Conservation (phyloP, 495 filamentous ascomycete genomes). For the Podospora australis region DNA sequence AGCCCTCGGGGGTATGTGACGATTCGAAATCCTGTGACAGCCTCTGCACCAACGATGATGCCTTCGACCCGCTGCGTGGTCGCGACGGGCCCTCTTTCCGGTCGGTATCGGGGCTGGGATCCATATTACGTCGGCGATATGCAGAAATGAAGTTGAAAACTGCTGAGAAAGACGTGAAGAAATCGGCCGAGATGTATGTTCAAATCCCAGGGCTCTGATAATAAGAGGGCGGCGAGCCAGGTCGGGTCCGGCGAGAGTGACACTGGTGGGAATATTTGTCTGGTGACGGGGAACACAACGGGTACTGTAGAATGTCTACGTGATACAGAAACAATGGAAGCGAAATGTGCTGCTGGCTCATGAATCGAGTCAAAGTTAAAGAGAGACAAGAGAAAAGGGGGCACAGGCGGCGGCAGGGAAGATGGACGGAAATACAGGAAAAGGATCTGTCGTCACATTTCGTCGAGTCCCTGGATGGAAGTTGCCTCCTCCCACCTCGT, state of each 20-base stretch:
- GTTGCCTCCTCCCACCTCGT: too few relatives aligned
- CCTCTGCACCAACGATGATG: conserved; percentile 30
- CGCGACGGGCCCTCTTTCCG: not conserved
- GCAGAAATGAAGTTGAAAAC: not conserved
- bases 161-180: not conserved
- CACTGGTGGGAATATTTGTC: not conserved
- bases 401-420: not conserved
- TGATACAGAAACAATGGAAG: not conserved
- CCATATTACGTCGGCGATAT: not conserved
- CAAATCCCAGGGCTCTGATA: not conserved
- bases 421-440: not conserved
- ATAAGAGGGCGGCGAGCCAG: not conserved
- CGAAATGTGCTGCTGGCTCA: too few relatives aligned
- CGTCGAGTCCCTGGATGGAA: too few relatives aligned
- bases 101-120: not conserved
- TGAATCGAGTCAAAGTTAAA: not conserved
- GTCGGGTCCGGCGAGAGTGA: not conserved
- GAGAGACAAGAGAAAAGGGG: not conserved
- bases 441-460: conserved; percentile 2
- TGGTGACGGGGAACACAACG: not conserved
- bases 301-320: not conserved
- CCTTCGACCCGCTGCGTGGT: conserved; percentile 15
- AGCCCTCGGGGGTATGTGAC: conserved; percentile 43
- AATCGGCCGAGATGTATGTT: not conserved
- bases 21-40: conserved; percentile 42